Base-by-base conservation (phyloP, 306 rosid genomes). In the Begonia loranthoides region DNA sequence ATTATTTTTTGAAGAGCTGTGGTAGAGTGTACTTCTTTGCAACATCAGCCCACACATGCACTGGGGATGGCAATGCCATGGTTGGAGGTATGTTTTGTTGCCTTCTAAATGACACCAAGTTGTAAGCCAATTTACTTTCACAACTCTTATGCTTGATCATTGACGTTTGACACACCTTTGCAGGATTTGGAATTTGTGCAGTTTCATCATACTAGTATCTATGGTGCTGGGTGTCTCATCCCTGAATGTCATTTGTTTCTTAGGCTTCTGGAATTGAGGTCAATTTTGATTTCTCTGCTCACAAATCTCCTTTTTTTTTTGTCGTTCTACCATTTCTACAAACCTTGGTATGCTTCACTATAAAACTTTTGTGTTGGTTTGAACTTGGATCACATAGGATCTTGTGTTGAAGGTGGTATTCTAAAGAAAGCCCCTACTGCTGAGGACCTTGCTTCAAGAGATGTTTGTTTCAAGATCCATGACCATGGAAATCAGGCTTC, bases 181-280 rank as follows among this genome's bases (percentile, higher is more conserved):
- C 63, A 89, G 97, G 95, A 89, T 77, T 74, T 89, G 73, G 97
- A 89, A 75, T 89, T 89, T 60, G 95, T 89, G 62, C 95, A 85
- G 66, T 89, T 89, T 76, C 97, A 89, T 67, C 97, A 90, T 36
- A 89, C 95, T 1, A 95, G 97, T 55, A 85, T 89, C 58, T 89
- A 89, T 66, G 97, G 97, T 58, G 97, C 95, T 24, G 95, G 97
- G 66, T 89, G 97, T 68, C 94, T 89, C 56, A 89, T 89, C 55
- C 84, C 97, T 50, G 94, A 89, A 78, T 94, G 95, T 89, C 33
- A 39, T 5, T 39, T 5, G 8, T 39, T 39, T 10, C 10, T 39
- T 39, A 39, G 43, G 8, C 10, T 39, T 39, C 43, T n/a, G n/a
- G n/a, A n/a, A n/a, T n/a, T n/a, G n/a, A n/a, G n/a, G n/a, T n/a